phyloP scores from a whole-genome alignment of 495 filamentous ascomycete genomes.

The Ascodesmis nigricans region DNA sequence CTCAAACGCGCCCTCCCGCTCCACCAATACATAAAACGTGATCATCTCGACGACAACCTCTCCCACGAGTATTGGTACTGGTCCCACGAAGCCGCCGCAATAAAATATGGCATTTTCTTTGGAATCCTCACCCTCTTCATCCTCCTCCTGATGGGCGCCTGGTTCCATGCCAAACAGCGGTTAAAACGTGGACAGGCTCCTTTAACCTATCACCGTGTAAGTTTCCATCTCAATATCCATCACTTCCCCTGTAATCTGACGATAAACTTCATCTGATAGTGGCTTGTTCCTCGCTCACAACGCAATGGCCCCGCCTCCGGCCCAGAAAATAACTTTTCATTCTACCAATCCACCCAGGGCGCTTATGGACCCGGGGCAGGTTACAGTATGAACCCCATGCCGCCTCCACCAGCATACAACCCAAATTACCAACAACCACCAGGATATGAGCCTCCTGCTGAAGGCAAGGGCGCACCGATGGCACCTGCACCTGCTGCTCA shows the following conservation, averaged over 20 bases:
- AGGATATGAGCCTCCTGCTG: conserved; percentile 17
- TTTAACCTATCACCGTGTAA: conserved; percentile 45
- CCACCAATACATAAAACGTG: conserved; percentile 9
- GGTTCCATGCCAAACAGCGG: conserved; percentile 41
- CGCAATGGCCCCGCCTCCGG: conserved; percentile 29
- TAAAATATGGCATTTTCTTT: conserved; percentile 50
- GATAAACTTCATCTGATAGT: conserved; percentile 25
- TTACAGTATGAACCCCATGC: conserved; percentile 36
- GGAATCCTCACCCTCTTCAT: conserved; percentile 30
- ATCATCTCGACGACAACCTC: conserved; percentile 8
- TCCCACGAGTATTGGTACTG: conserved; percentile 15
- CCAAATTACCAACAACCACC: conserved; percentile 18
- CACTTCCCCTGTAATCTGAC: neutral
- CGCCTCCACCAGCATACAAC: conserved; percentile 28
- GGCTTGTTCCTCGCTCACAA: conserved; percentile 35
- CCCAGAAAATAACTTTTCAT: conserved; percentile 23
- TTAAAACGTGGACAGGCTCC: conserved; percentile 38
- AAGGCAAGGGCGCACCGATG: too few species aligned
- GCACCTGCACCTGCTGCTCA: conserved; percentile 6
- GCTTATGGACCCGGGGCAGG: conserved; percentile 19
- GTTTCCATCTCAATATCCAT: conserved; percentile 8
- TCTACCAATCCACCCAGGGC: conserved; percentile 23
- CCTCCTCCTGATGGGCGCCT: conserved; percentile 35
- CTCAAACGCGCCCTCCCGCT: conserved; percentile 4
- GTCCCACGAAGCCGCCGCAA: conserved; percentile 13